Evolutionary conservation across 78 protist species (phyloP).

Genomic region (Protostelium mycophagum): DNA sequence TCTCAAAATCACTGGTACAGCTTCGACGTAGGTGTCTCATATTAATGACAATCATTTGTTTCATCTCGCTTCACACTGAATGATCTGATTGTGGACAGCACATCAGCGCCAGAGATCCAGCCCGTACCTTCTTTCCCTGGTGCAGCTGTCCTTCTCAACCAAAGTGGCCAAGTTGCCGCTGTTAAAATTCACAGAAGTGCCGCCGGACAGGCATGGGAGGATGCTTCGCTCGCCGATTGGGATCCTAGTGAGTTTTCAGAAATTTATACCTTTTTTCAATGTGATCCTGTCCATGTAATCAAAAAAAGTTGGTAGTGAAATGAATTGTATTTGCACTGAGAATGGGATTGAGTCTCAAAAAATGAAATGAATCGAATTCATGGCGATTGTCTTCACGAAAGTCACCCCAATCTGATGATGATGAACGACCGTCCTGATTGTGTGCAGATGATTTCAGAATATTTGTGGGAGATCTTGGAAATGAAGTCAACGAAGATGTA

Average conservation of each 20-base stretch:
- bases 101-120: background rate
- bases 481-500: slow-evolving; percentile 65
- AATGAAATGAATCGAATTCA: too few relatives aligned
- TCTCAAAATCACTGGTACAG: background rate
- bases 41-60: background rate
- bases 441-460: slow-evolving; percentile 71
- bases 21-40: background rate
- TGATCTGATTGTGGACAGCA: background rate
- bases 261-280: background rate
- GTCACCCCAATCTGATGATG: too few relatives aligned
- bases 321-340: too few relatives aligned
- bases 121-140: background rate
- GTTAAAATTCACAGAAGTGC: background rate
- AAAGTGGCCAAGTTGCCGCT: background rate
- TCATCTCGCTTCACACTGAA: too few relatives aligned
- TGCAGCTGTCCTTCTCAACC: background rate
- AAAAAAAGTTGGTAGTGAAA: too few relatives aligned
- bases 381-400: too few relatives aligned
- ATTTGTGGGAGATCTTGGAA: slow-evolving; percentile 79
- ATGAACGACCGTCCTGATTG: too few relatives aligned
- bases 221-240: slow-evolving; percentile 69
- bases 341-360: too few relatives aligned
- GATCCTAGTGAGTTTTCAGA: slow-evolving; percentile 21
- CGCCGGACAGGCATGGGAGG: slow-evolving; percentile 73
- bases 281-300: background rate